phyloP scores from a whole-genome alignment of 371 early-diverging fungal species.

The Apophysomyces variabilis region DNA sequence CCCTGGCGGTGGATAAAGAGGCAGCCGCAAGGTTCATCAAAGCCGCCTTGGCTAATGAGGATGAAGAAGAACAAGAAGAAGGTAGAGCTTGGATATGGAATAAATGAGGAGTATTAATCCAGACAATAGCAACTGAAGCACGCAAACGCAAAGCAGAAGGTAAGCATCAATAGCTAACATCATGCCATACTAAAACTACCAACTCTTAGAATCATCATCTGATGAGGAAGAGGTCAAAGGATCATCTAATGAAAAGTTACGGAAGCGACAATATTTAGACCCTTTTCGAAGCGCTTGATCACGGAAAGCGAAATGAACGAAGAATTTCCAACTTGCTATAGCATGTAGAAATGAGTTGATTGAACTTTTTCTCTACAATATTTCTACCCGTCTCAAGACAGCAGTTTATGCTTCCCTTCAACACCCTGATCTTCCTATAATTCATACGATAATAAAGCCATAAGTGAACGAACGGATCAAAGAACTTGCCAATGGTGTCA shows the following conservation, averaged over 20 bases:
- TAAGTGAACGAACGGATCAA: too few species aligned
- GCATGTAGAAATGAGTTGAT: too few species aligned
- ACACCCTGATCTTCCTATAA: too few species aligned
- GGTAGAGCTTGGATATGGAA: background rate
- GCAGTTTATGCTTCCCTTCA: too few species aligned
- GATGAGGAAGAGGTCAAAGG: constrained; percentile 3
- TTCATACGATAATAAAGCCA: too few species aligned
- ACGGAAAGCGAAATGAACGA: background rate
- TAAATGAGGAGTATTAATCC: background rate
- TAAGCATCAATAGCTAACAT: background rate
- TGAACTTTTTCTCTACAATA: too few species aligned
- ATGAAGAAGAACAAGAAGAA: constrained; percentile 5
- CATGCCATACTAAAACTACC: background rate
- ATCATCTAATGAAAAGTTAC: background rate
- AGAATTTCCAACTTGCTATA: background rate
- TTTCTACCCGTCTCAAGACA: too few species aligned
- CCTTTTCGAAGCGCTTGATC: background rate
- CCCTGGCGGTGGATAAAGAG: constrained; percentile 55
- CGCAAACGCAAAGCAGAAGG: constrained; percentile 2
- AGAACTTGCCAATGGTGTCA: too few species aligned
- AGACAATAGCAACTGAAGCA: background rate
- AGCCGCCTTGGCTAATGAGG: constrained; percentile 39
- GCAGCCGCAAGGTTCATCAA: constrained; percentile 62
- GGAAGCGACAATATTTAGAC: background rate
- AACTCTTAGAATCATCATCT: background rate